Percentiles rank a stretch among this genome's conserved stretches.
phyloP scores from a whole-genome alignment of 1,284 basidiomycete genomes.

The Meira miltonrushii region DNA sequence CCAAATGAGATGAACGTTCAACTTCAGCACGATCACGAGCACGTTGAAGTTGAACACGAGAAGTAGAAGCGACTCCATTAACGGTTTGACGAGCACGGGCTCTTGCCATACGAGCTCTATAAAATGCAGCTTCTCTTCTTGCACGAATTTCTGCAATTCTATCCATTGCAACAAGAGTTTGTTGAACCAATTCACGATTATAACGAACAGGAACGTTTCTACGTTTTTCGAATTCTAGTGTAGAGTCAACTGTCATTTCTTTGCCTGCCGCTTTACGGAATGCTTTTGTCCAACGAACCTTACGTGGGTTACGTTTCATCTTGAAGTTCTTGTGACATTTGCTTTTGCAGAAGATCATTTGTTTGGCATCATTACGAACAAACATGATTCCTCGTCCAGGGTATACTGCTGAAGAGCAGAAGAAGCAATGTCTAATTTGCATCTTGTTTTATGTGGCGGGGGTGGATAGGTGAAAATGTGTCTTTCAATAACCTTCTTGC shows the following conservation, averaged over 20 bases:
- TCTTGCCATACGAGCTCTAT: slow-evolving; percentile 48
- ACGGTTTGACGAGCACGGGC: slow-evolving; percentile 19
- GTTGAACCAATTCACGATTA: slow-evolving; percentile 86
- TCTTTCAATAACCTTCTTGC: too few relatives aligned
- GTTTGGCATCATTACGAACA: slow-evolving; percentile 51
- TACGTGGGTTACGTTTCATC: slow-evolving; percentile 99
- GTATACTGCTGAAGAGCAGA: slow-evolving; percentile 86
- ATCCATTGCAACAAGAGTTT: slow-evolving; percentile 96
- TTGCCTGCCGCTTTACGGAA: slow-evolving; percentile 98
- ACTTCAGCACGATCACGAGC: slow-evolving; percentile 44
- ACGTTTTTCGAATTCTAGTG: slow-evolving; percentile 98
- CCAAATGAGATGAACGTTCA: slow-evolving; percentile 42
- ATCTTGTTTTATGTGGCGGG: slow-evolving; percentile 16
- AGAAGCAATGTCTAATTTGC: slow-evolving; percentile 56
- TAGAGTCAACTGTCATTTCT: slow-evolving; percentile 99
- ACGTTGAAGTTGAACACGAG: slow-evolving; percentile 38
- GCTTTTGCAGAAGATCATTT: slow-evolving; percentile 54
- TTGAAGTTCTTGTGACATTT: slow-evolving; percentile 59
- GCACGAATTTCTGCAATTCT: slow-evolving; percentile 87
- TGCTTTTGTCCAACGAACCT: slow-evolving; percentile 99
- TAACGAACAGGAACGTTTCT: slow-evolving; percentile 96
- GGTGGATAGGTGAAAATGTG: too few relatives aligned
- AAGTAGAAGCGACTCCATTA: neutral
- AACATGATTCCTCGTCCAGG: slow-evolving; percentile 67
- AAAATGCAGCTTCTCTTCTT: slow-evolving; percentile 91